phyloP scores from a whole-genome alignment of 441 rosid genomes.

The Manihot esculenta region DNA sequence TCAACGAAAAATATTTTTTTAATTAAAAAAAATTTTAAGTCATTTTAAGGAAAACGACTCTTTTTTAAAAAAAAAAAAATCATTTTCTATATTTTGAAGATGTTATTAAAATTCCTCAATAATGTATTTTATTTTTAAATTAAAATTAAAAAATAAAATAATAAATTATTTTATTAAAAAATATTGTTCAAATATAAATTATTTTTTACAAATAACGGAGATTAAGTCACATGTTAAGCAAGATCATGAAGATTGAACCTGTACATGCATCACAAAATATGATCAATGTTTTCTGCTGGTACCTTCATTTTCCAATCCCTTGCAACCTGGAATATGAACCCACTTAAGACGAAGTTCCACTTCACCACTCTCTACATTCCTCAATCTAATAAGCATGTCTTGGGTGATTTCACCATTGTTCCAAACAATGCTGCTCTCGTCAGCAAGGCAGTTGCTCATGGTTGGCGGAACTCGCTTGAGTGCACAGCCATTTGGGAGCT shows the following conservation, averaged over 20 bases:
- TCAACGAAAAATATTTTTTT: no score
- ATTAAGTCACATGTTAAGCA: neutral
- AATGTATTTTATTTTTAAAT: no score
- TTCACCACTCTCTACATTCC: constrained; percentile 68
- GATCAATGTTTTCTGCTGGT: constrained; percentile 4
- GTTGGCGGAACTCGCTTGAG: constrained; percentile 46
- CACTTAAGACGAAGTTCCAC: constrained; percentile 66
- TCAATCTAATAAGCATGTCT: constrained; percentile 53
- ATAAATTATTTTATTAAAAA: no score
- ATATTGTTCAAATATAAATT: no score
- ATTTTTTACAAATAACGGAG: no score
- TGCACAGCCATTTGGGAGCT: constrained; percentile 55
- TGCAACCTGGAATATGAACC: constrained; percentile 54
- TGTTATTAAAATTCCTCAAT: no score
- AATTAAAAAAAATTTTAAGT: no score
- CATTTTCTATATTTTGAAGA: no score
- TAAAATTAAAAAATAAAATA: no score
- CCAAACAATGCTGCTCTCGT: constrained; percentile 57
- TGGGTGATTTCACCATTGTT: constrained; percentile 53
- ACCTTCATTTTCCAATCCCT: constrained; percentile 32
- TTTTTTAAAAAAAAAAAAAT: no score
- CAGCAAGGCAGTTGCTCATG: constrained; percentile 59
- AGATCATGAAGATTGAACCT: neutral
- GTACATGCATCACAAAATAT: neutral
- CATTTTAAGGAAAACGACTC: no score